A percentile compares a stretch with the other conserved stretches of the same genome.
Conservation (phyloP, 257 asterid species). For the Misopates orontium region DNA sequence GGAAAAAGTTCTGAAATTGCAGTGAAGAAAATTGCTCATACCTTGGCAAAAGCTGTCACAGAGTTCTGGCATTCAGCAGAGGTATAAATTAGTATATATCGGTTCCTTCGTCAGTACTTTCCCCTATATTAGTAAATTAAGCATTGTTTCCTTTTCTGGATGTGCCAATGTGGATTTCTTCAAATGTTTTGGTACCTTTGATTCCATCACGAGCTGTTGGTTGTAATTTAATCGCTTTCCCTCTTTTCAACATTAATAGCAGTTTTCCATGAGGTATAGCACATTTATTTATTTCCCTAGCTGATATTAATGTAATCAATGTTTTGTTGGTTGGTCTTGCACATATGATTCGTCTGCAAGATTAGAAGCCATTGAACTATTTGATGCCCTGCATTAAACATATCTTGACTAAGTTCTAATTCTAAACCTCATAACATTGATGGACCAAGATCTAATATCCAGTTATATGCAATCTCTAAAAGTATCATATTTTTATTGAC, state of each 20-base stretch:
- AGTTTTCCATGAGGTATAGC: no score
- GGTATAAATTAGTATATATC: constrained; percentile 34
- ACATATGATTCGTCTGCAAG: no score
- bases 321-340: background rate
- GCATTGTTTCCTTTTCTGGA: background rate
- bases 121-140: background rate
- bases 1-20: constrained; percentile 42
- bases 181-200: constrained; percentile 7
- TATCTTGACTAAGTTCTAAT: no score
- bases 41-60: constrained; percentile 70
- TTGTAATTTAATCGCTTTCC: constrained; percentile 9
- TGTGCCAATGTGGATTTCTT: constrained; percentile 18
- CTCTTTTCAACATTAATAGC: background rate
- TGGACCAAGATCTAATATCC: background rate
- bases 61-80: constrained; percentile 81
- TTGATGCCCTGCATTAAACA: no score
- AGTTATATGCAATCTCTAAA: background rate
- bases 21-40: constrained; percentile 61
- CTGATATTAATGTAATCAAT: background rate
- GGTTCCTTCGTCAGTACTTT: background rate
- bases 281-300: background rate
- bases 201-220: constrained; percentile 15
- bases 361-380: no score
- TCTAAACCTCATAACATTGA: no score
- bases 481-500: background rate